Evolutionary conservation across 2,329 filamentous ascomycete species (phyloP).

Genomic region (Clarireedia paspali): DNA sequence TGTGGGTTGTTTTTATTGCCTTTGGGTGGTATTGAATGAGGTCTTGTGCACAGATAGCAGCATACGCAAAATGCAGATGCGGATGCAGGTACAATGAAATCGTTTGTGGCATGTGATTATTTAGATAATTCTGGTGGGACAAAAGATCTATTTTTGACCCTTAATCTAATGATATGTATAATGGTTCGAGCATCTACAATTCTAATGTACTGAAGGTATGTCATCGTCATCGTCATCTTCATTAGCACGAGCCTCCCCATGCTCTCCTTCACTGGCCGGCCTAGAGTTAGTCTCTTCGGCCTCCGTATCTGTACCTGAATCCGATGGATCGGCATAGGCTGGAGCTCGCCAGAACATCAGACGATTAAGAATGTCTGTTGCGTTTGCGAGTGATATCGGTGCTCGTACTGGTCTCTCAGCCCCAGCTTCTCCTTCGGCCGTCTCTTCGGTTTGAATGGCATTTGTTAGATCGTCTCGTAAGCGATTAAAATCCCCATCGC

Average conservation of each 20-base stretch:
- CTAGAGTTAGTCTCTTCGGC: neutral
- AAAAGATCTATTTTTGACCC: neutral
- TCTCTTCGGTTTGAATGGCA: neutral
- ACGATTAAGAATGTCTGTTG: conserved; percentile 14
- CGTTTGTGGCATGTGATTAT: neutral
- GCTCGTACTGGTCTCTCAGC: conserved; percentile 1
- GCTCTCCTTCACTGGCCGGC: neutral
- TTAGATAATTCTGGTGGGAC: neutral
- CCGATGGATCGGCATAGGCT: neutral
- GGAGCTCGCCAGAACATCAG: conserved; percentile 17
- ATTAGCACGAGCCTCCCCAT: neutral
- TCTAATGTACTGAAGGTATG: neutral
- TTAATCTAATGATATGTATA: neutral
- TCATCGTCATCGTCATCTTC: neutral
- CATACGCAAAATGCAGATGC: neutral
- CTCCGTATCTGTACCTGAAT: neutral
- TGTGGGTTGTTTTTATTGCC: too few relatives aligned
- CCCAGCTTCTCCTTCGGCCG: conserved; percentile 7
- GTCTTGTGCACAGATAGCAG: neutral
- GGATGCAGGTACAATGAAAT: neutral
- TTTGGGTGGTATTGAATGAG: neutral
- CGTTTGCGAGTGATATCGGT: conserved; percentile 10
- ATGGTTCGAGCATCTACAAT: neutral
- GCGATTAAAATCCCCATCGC: conserved; percentile 3
- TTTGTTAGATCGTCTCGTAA: neutral